A percentile compares a stretch with the other conserved stretches of the same genome.
Evolutionary conservation across 495 filamentous ascomycete species (phyloP).

Genomic region (Paragyromitra xinjiangensis): DNA sequence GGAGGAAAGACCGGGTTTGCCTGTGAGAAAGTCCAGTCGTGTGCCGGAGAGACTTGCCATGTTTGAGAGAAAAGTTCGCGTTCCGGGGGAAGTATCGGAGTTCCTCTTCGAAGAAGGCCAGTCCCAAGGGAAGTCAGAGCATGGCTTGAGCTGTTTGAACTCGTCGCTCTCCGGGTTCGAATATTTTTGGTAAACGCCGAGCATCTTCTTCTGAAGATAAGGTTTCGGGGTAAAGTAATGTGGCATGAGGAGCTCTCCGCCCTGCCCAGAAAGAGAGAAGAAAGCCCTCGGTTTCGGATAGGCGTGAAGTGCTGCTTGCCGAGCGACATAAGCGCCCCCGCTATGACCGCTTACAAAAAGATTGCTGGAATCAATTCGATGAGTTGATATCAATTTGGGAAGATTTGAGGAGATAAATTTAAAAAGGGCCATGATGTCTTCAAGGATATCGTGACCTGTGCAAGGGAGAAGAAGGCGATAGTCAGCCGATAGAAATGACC

Average conservation of each 20-base stretch:
- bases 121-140: slow-evolving; percentile 28
- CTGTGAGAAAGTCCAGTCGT: slow-evolving; percentile 42
- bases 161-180: slow-evolving; percentile 22
- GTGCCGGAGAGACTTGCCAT: slow-evolving; percentile 24
- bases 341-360: slow-evolving; percentile 49
- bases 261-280: slow-evolving; percentile 40
- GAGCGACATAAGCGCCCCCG: slow-evolving; percentile 49
- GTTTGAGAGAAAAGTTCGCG: slow-evolving; percentile 9
- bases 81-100: neutral
- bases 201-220: slow-evolving; percentile 12
- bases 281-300: slow-evolving; percentile 34
- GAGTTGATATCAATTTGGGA: neutral
- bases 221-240: slow-evolving; percentile 29
- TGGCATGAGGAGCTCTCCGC: slow-evolving; percentile 35
- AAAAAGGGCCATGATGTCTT: slow-evolving; percentile 42
- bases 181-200: slow-evolving; percentile 30
- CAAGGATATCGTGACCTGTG: slow-evolving; percentile 47
- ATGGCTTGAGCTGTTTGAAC: slow-evolving; percentile 23
- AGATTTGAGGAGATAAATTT: slow-evolving; percentile 33
- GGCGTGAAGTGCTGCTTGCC: slow-evolving; percentile 41
- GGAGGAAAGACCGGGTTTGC: slow-evolving; percentile 30
- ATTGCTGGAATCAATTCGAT: slow-evolving; percentile 19
- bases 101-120: neutral
- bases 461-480: slow-evolving; percentile 51
- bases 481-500: slow-evolving; percentile 49